phyloP scores from a whole-genome alignment of 2,329 filamentous ascomycete species.

The Colletotrichum aenigma region DNA sequence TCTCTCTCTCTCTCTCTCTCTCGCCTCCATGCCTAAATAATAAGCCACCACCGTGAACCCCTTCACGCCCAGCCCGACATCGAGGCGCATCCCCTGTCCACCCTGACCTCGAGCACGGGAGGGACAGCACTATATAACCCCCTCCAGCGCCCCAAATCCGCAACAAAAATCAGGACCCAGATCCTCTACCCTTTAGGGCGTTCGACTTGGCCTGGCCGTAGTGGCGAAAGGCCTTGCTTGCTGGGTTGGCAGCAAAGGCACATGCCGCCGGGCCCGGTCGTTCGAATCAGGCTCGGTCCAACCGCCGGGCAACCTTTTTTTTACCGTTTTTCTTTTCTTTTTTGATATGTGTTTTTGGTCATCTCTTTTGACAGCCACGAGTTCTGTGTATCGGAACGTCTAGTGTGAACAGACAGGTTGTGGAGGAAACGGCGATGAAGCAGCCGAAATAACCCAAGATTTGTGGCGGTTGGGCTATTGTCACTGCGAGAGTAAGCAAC shows the following conservation, averaged over 20 bases:
- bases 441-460: no score
- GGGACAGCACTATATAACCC: background rate
- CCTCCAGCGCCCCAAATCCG: background rate
- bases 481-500: no score
- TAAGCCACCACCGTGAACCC: background rate
- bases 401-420: no score
- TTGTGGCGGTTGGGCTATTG: no score
- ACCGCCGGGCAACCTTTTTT: background rate
- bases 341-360: background rate
- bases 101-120: background rate
- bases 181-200: background rate
- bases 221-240: background rate
- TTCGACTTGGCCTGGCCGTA: background rate
- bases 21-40: background rate
- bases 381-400: background rate
- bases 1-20: background rate
- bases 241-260: background rate
- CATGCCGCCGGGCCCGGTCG: background rate
- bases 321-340: background rate
- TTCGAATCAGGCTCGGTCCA: background rate
- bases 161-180: background rate
- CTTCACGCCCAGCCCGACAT: background rate
- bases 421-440: no score
- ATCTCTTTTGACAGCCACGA: no score
- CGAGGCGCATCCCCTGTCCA: fast-evolving